Percentiles rank a stretch among this genome's conserved stretches.
Evolutionary conservation across 169 alveolate species (phyloP).

Genomic region (Plasmodium vivax): DNA sequence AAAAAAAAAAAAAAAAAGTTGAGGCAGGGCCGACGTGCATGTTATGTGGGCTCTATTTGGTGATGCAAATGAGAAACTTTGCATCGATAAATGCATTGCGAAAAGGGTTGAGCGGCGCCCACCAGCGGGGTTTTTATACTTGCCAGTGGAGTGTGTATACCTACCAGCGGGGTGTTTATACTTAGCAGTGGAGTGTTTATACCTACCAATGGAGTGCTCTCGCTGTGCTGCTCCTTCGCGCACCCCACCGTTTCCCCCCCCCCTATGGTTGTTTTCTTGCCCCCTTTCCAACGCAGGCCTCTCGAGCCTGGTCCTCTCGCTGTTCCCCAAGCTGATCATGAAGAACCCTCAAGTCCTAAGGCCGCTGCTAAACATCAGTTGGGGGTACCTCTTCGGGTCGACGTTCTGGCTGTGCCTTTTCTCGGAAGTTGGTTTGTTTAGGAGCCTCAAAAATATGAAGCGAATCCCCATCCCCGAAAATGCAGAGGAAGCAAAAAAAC

Average conservation of each 20-base stretch:
- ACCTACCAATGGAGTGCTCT: background rate
- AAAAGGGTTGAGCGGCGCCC: background rate
- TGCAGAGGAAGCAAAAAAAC: constrained; percentile 63
- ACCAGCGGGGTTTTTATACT: too few species aligned
- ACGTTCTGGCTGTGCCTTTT: constrained; percentile 78
- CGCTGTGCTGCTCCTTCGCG: background rate
- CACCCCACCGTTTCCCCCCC: background rate
- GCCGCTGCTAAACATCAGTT: constrained; percentile 80
- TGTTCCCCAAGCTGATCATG: constrained; percentile 59
- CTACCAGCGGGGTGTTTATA: too few species aligned
- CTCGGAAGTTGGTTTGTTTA: constrained; percentile 52
- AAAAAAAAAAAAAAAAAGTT: background rate
- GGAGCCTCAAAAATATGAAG: constrained; percentile 23
- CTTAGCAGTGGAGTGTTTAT: too few species aligned
- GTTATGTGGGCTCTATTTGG: background rate
- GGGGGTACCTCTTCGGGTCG: constrained; percentile 85
- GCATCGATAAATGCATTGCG: background rate
- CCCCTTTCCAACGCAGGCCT: constrained; percentile 3
- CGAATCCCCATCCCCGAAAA: constrained; percentile 19
- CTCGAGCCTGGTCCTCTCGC: constrained; percentile 72
- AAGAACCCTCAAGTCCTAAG: constrained; percentile 75
- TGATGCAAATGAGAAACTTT: background rate
- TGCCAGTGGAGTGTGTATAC: too few species aligned
- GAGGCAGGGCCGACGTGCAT: background rate
- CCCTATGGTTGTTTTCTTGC: background rate